Evolutionary conservation across 2,329 filamentous ascomycete species (phyloP).

Genomic region (Tolypocladium sp.): DNA sequence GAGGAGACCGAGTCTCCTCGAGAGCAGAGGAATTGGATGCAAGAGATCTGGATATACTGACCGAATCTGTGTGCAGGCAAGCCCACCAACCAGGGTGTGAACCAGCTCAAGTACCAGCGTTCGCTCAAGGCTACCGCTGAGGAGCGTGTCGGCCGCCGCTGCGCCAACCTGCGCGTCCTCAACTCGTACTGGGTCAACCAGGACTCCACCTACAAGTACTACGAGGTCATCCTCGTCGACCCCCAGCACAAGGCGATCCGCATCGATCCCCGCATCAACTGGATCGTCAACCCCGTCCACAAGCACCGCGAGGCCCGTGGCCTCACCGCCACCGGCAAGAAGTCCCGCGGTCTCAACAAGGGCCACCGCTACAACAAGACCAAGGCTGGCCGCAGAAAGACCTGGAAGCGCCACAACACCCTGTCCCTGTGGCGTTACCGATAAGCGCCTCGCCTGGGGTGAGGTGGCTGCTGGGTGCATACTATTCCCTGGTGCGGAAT

Average conservation of each 20-base stretch:
- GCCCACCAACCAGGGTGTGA: slow-evolving; percentile 99
- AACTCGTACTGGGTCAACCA: slow-evolving; percentile 99
- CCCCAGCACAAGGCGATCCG: slow-evolving; percentile 99
- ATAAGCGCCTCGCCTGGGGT: slow-evolving; percentile 37
- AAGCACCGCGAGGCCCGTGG: slow-evolving; percentile 99
- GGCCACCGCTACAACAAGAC: slow-evolving; percentile 99
- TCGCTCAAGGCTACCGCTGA: slow-evolving; percentile 96
- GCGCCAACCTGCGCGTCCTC: slow-evolving; percentile 97
- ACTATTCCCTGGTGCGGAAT: not conserved
- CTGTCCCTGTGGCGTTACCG: slow-evolving; percentile 98
- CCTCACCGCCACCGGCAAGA: slow-evolving; percentile 98
- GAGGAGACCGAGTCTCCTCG: not conserved
- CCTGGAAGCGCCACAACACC: slow-evolving; percentile 99
- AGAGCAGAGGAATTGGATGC: not conserved
- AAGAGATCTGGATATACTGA: slow-evolving; percentile 7
- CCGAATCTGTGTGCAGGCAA: slow-evolving; percentile 58
- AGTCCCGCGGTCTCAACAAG: slow-evolving; percentile 98
- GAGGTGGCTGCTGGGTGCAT: not conserved
- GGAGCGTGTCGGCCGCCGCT: slow-evolving; percentile 98
- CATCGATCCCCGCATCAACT: slow-evolving; percentile 98
- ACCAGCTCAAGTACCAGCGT: slow-evolving; percentile 99
- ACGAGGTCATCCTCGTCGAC: slow-evolving; percentile 98
- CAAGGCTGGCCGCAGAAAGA: slow-evolving; percentile 93
- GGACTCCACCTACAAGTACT: slow-evolving; percentile 99
- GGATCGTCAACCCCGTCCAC: slow-evolving; percentile 99